These are phyloP conservation scores for Phlegmacium glaucopus DNA, from an alignment of 768 basidiomycete genomes.

Conservation along the genomic window DNA sequence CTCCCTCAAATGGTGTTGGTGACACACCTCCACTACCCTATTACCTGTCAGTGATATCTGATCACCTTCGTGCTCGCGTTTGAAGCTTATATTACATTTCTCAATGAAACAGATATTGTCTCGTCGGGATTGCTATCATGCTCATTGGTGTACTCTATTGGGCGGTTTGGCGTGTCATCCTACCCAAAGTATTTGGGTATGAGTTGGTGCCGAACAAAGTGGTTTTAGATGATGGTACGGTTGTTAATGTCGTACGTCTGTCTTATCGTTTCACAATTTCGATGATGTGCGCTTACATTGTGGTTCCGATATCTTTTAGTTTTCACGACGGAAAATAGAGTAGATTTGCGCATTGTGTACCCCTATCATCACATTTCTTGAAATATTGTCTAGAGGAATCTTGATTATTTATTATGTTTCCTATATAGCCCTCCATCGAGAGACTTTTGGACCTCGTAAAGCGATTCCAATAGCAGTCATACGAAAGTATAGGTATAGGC, in stretches of 20 bases:
- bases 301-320: neutral
- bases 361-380: no score
- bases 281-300: neutral
- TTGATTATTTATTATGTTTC: no score
- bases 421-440: no score
- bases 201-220: conserved; percentile 47
- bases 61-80: neutral
- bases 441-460: no score
- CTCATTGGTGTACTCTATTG: conserved; percentile 47
- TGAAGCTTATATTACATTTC: neutral
- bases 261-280: neutral
- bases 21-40: conserved; percentile 62
- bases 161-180: conserved; percentile 48
- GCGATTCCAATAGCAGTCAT: no score
- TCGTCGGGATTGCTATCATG: conserved; percentile 50
- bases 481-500: no score
- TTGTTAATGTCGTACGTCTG: conserved; percentile 46
- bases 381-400: no score
- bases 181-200: conserved; percentile 48
- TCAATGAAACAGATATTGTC: conserved; percentile 39
- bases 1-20: conserved; percentile 49
- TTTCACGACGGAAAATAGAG: neutral
- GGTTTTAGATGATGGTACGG: conserved; percentile 47
- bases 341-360: neutral
- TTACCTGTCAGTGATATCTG: conserved; percentile 41